phyloP scores from a whole-genome alignment of 192 early-diverging fungal genomes.

The Endogone sp. region DNA sequence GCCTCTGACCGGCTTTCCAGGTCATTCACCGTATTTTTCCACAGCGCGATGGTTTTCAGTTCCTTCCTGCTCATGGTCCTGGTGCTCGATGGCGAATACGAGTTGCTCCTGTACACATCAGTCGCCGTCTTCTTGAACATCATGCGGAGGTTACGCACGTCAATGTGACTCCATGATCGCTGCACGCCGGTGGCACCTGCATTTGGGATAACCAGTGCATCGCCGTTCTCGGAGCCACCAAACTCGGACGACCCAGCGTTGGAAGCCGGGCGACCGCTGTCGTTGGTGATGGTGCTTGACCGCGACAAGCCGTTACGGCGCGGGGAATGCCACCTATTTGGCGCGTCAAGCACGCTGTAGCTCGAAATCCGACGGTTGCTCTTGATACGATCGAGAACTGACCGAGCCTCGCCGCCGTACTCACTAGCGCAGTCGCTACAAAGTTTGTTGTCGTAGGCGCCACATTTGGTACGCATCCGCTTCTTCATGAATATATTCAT shows the following conservation, averaged over 20 bases:
- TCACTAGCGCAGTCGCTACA: neutral
- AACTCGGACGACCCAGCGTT: neutral
- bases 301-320: neutral
- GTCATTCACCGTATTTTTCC: neutral
- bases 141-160: constrained; percentile 8
- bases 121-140: neutral
- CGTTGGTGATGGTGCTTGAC: neutral
- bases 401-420: neutral
- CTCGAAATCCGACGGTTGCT: neutral
- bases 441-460: no score
- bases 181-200: neutral
- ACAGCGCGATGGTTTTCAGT: neutral
- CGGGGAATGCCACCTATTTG: neutral
- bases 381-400: neutral
- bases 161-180: constrained; percentile 12
- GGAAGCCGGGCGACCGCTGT: neutral
- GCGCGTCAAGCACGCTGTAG: neutral
- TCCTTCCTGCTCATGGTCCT: neutral
- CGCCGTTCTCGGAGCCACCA: neutral
- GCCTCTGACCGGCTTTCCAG: neutral
- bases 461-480: no score
- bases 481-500: neutral
- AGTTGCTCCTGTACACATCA: neutral
- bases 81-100: neutral
- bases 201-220: neutral